Evolutionary conservation across 1,284 basidiomycete genomes (phyloP).

Genomic region (Heterobasidion occidentale): DNA sequence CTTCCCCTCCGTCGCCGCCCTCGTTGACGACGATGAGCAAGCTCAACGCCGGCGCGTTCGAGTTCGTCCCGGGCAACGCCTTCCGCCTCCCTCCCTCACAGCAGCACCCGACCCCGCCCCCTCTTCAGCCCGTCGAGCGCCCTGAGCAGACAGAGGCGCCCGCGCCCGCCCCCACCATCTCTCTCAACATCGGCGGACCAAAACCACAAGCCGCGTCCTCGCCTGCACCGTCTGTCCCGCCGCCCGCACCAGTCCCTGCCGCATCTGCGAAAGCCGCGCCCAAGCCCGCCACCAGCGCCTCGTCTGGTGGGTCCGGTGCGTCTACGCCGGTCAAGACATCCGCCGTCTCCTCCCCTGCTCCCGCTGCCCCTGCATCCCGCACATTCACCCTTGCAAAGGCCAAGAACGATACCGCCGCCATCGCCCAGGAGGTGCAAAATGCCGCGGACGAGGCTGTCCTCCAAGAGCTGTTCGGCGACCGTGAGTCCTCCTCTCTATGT

Average conservation of each 20-base stretch:
- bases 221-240: conserved; percentile 19
- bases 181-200: conserved; percentile 51
- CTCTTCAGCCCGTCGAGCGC: conserved; percentile 44
- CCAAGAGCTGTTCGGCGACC: conserved; percentile 51
- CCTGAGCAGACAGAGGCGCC: conserved; percentile 36
- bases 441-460: conserved; percentile 76
- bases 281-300: conserved; percentile 14
- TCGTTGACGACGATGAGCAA: conserved; percentile 42
- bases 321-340: conserved; percentile 14
- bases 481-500: no score
- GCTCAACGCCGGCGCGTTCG: conserved; percentile 79
- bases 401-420: conserved; percentile 74
- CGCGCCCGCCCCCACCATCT: conserved; percentile 41
- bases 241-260: conserved; percentile 2
- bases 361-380: conserved; percentile 31
- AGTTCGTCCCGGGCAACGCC: conserved; percentile 72
- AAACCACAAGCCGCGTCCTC: conserved; percentile 28
- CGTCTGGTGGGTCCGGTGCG: conserved; percentile 15
- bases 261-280: conserved; percentile 14
- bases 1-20: no score
- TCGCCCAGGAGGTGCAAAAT: conserved; percentile 75
- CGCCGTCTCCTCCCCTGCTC: conserved; percentile 12
- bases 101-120: conserved; percentile 22
- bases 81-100: conserved; percentile 28
- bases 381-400: conserved; percentile 72